Evolutionary conservation across 1,284 basidiomycete genomes (phyloP).

Genomic region (Papiliotrema fonsecae): DNA sequence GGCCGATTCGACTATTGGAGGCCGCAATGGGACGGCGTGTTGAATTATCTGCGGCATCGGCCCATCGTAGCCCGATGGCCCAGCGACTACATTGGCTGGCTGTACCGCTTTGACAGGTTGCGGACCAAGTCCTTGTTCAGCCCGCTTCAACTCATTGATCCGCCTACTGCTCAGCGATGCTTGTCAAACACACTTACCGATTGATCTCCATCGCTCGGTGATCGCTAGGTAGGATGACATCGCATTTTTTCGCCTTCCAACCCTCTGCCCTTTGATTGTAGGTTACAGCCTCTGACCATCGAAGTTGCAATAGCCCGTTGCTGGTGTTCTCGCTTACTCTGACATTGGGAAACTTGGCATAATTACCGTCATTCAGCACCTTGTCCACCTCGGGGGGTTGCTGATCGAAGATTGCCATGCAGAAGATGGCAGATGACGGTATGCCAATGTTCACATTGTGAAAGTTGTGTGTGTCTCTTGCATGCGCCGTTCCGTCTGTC

Average conservation of each 20-base stretch:
- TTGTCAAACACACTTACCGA: slow-evolving; percentile 17
- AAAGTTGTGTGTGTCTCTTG: slow-evolving; percentile 18
- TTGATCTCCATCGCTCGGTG: slow-evolving; percentile 22
- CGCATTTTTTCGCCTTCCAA: slow-evolving; percentile 14
- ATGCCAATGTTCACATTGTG: slow-evolving; percentile 15
- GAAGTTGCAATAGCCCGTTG: slow-evolving; percentile 24
- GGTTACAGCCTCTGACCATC: slow-evolving; percentile 30
- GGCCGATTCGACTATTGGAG: no score
- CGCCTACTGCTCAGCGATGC: slow-evolving; percentile 6
- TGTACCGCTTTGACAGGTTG: no score
- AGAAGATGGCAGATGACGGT: slow-evolving; percentile 14
- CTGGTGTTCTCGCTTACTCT: slow-evolving; percentile 15
- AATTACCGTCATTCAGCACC: slow-evolving; percentile 2
- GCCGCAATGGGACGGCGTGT: no score
- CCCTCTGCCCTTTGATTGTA: slow-evolving; percentile 16
- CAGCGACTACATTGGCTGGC: no score
- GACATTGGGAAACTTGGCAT: slow-evolving; percentile 26
- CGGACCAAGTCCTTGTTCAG: background rate
- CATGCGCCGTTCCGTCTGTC: slow-evolving; percentile 31
- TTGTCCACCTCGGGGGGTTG: background rate
- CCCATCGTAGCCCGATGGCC: background rate
- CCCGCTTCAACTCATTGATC: slow-evolving; percentile 8
- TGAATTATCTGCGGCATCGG: background rate
- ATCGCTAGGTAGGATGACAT: slow-evolving; percentile 10
- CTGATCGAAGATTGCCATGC: slow-evolving; percentile 14